These are phyloP conservation scores for Beta macrorhiza DNA, from an alignment of 179 eudicot genomes.

Conservation along the genomic window DNA sequence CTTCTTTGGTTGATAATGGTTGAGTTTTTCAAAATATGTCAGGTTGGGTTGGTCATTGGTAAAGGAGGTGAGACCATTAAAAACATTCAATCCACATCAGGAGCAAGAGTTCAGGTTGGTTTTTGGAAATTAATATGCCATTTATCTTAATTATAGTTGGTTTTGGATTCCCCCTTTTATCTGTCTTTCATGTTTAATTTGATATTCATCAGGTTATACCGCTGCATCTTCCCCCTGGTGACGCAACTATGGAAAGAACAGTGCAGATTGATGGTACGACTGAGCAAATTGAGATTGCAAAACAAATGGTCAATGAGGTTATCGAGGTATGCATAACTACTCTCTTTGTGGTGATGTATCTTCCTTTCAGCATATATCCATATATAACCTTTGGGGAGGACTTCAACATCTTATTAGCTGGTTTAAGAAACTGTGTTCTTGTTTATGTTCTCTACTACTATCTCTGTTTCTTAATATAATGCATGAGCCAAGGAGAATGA, in stretches of 20 bases:
- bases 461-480: no score
- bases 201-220: constrained; percentile 72
- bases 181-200: neutral
- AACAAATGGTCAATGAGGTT: constrained; percentile 84
- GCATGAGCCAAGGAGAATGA: no score
- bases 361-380: neutral
- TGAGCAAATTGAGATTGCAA: constrained; percentile 90
- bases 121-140: neutral
- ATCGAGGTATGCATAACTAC: constrained; percentile 66
- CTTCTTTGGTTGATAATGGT: neutral
- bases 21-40: constrained; percentile 17
- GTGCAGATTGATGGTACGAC: constrained; percentile 88
- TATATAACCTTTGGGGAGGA: constrained; percentile 6
- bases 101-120: constrained; percentile 92
- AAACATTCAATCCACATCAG: constrained; percentile 74
- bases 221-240: constrained; percentile 92
- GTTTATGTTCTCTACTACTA: neutral
- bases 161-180: neutral
- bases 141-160: neutral
- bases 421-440: neutral
- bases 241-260: constrained; percentile 75
- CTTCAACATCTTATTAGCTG: neutral
- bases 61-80: constrained; percentile 98
- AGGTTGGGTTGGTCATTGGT: constrained; percentile 96
- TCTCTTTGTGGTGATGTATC: constrained; percentile 19